Conservation (phyloP, 2,329 filamentous ascomycete genomes). For the Cladophialophora exuberans region DNA sequence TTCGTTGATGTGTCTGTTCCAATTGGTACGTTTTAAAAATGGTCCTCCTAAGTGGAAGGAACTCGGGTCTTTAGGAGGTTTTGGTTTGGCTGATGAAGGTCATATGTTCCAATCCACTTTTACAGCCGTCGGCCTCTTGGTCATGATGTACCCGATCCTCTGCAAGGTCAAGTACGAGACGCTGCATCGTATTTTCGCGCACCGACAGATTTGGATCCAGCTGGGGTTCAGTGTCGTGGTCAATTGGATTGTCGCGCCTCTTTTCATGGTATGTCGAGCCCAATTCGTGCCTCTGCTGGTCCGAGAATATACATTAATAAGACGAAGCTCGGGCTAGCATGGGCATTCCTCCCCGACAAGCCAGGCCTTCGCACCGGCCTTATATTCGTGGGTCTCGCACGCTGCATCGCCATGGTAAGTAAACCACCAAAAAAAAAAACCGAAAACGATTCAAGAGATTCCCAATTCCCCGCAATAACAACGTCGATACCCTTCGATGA, state of each 20-base stretch:
- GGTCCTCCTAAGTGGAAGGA: no score
- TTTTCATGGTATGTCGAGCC: constrained; percentile 65
- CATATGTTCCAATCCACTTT: constrained; percentile 18
- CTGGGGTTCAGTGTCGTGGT: constrained; percentile 73
- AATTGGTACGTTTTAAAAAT: constrained; percentile 54
- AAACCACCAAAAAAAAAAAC: no score
- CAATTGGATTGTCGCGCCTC: constrained; percentile 81
- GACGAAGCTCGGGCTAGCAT: constrained; percentile 54
- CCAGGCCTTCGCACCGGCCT: constrained; percentile 62
- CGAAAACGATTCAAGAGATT: no score
- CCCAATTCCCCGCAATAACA: no score
- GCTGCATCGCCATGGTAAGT: constrained; percentile 83
- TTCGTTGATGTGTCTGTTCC: constrained; percentile 73
- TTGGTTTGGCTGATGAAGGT: no score
- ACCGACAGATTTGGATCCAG: constrained; percentile 72
- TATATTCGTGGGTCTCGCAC: constrained; percentile 79
- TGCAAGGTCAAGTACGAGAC: constrained; percentile 83
- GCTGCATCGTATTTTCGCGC: constrained; percentile 66
- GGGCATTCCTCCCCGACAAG: constrained; percentile 58
- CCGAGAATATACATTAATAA: not conserved
- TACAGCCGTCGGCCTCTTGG: constrained; percentile 73
- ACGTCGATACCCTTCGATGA: no score
- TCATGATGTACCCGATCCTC: constrained; percentile 94
- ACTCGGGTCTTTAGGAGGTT: no score
- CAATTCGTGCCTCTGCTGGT: not conserved